Evolutionary conservation across 768 basidiomycete genomes (phyloP).

Genomic region (Hericium alpestre): DNA sequence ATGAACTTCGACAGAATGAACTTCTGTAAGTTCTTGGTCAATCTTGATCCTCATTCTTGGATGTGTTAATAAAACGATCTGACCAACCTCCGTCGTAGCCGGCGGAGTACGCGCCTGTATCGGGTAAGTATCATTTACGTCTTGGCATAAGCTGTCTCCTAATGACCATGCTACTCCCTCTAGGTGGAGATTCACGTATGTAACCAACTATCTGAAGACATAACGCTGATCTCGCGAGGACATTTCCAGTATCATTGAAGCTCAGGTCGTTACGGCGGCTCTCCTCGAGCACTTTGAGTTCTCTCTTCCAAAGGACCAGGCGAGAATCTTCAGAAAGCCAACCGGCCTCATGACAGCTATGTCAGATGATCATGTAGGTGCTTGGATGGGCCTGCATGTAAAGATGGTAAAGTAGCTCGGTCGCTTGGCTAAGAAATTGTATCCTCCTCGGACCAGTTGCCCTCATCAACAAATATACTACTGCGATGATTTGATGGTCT

Average conservation of each 20-base stretch:
- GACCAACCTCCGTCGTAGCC: conserved; percentile 1
- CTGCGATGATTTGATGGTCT: too few relatives aligned
- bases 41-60: background rate
- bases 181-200: conserved; percentile 10
- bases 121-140: background rate
- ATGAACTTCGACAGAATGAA: background rate
- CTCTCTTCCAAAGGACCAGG: conserved; percentile 19
- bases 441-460: too few relatives aligned
- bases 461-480: too few relatives aligned
- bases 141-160: background rate
- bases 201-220: background rate
- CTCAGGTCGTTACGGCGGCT: conserved; percentile 24
- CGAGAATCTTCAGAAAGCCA: conserved; percentile 20
- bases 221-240: conserved; percentile 11
- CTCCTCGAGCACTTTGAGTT: conserved; percentile 28
- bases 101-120: conserved; percentile 6
- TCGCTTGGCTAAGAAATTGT: too few relatives aligned
- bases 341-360: conserved; percentile 25
- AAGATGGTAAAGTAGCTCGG: background rate
- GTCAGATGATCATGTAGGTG: conserved; percentile 18
- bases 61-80: background rate
- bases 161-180: background rate
- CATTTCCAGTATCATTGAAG: conserved; percentile 20
- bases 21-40: conserved; percentile 1
- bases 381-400: conserved; percentile 27